phyloP scores from a whole-genome alignment of 2,329 filamentous ascomycete genomes.

The Fusarium algeriense region DNA sequence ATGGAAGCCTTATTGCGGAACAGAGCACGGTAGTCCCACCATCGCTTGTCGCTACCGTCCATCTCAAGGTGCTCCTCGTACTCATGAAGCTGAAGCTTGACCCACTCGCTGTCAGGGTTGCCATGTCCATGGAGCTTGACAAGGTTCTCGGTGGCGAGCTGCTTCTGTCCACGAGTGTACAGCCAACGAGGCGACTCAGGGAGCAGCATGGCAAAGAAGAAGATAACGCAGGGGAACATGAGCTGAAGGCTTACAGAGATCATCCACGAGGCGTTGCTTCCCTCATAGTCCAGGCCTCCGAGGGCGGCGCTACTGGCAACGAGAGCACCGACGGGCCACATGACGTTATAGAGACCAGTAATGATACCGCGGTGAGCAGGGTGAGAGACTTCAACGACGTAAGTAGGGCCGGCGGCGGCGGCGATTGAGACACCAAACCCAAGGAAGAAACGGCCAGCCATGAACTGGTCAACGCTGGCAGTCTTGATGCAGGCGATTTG shows the following conservation, averaged over 20 bases:
- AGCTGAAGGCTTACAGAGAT: constrained; percentile 57
- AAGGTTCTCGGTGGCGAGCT: constrained; percentile 49
- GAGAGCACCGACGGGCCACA: constrained; percentile 62
- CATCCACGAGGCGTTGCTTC: constrained; percentile 54
- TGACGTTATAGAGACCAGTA: constrained; percentile 67
- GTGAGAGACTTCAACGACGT: constrained; percentile 61
- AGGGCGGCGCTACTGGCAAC: constrained; percentile 61
- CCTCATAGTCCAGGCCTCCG: constrained; percentile 51
- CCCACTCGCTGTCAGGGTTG: constrained; percentile 51
- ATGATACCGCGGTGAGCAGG: constrained; percentile 62
- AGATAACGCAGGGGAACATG: constrained; percentile 54
- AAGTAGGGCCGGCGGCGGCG: constrained; percentile 60
- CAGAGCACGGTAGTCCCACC: constrained; percentile 62
- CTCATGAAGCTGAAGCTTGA: constrained; percentile 56
- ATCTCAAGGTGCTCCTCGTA: constrained; percentile 59
- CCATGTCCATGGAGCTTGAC: constrained; percentile 59
- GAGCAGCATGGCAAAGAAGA: constrained; percentile 48
- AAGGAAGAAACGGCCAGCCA: constrained; percentile 70
- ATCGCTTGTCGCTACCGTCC: constrained; percentile 61
- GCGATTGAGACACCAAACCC: constrained; percentile 67
- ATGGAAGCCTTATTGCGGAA: constrained; percentile 55
- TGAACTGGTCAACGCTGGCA: constrained; percentile 55
- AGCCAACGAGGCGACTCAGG: constrained; percentile 57
- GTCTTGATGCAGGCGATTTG: constrained; percentile 54
- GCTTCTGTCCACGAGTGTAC: constrained; percentile 52